Percentiles rank a stretch among this genome's conserved stretches.
Evolutionary conservation across 345 rosid genomes (phyloP).

Genomic region (Eucalyptus lansdowneana): DNA sequence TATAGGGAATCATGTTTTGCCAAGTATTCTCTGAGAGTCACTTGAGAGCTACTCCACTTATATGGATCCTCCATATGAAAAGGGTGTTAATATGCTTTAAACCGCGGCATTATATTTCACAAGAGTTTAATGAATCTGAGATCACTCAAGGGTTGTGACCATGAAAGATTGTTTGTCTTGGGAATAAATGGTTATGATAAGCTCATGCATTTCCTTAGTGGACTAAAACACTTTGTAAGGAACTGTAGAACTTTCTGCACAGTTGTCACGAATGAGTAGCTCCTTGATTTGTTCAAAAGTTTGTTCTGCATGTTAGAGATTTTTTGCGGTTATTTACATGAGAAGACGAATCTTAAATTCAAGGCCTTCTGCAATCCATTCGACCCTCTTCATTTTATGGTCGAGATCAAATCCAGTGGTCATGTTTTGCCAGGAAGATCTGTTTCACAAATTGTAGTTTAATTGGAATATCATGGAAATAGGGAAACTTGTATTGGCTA

Average conservation of each 20-base stretch:
- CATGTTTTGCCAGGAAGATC: background rate
- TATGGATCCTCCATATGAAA: background rate
- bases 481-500: background rate
- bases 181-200: background rate
- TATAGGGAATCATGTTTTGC: background rate
- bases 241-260: background rate
- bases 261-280: background rate
- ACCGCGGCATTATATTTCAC: background rate
- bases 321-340: background rate
- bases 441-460: background rate
- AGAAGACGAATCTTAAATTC: background rate
- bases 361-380: background rate
- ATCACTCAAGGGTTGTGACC: background rate
- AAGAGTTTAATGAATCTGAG: background rate
- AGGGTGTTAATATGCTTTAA: background rate
- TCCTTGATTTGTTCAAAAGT: background rate
- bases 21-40: background rate
- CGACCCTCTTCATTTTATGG: background rate
- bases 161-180: background rate
- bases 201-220: background rate
- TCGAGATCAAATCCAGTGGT: background rate
- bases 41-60: background rate
- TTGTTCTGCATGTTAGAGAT: background rate
- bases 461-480: background rate
- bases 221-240: background rate